Evolutionary conservation across 1,139 yeast genomes (phyloP), one percentile per base, ranked within the genome.

Genomic region (Geotrichum candidum): DNA sequence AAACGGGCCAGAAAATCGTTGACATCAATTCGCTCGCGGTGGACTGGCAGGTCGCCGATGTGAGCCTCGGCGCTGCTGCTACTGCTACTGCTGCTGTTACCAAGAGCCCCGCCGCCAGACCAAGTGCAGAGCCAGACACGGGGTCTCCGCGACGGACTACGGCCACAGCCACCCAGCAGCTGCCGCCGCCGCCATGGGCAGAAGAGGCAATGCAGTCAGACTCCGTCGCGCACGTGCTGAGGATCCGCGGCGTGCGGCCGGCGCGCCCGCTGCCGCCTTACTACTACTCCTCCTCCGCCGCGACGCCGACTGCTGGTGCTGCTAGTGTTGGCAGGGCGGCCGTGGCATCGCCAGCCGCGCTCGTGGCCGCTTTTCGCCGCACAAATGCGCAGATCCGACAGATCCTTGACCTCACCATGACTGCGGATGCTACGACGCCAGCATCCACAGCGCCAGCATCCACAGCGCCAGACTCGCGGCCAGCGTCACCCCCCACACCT

Each of bases 1-100:
- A 64, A n/a, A 62, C 72, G 33, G 78, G 77, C 22, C 64, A 67
- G 35, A 62, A 67, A 2, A 66, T 75, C 2, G 61, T 67, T 2
- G 63, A 65, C 25, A 70, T 71, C 60, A 68, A 70, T 51, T 74
- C 78, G 10, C 65, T 77, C 22, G 72, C 78, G 10, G 70, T 77
- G 1, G 69, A 70, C n/a, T 77, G 78, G 78, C 79, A 76, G 63
- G 70, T 75, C 45, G 64, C 68, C 7, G 63, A 63, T 38, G 70
- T 66, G 7, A 51, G 35, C 15, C 63, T 25, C 7, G n/a, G 48
- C 10, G 18, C 22, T 18, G 22, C 22, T 23, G n/a, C 18, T n/a
- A n/a, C n/a, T n/a, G n/a, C 13, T n/a, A 6, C 22, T n/a, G n/a
- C 22, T n/a, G 10, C 22, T 41, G 22, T 7, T 50, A 6, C 53